phyloP scores from a whole-genome alignment of 495 filamentous ascomycete genomes.

The Filosporella fistucella region DNA sequence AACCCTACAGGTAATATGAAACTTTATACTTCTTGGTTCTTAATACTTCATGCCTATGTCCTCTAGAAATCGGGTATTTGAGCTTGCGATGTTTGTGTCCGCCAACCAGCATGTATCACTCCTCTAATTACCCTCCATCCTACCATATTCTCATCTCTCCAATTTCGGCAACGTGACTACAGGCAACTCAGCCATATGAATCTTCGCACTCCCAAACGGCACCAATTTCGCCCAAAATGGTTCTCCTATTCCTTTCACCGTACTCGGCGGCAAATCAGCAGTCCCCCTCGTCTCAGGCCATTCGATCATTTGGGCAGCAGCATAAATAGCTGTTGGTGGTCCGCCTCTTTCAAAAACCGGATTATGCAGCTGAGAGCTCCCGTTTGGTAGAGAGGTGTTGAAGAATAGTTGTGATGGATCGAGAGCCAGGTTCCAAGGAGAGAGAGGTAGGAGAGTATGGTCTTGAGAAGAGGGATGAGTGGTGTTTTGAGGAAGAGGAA shows the following conservation, averaged over 20 bases:
- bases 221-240: conserved; percentile 40
- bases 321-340: background rate
- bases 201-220: conserved; percentile 53
- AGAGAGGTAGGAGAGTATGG: background rate
- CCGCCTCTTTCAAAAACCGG: background rate
- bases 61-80: too few relatives aligned
- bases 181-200: conserved; percentile 57
- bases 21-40: too few relatives aligned
- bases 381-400: background rate
- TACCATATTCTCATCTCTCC: too few relatives aligned
- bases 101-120: too few relatives aligned
- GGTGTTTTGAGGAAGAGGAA: background rate
- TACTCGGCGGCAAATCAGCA: background rate
- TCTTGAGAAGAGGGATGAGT: background rate
- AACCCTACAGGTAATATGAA: too few relatives aligned
- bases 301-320: background rate
- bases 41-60: too few relatives aligned
- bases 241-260: conserved; percentile 18
- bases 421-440: background rate
- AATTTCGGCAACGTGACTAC: conserved; percentile 11
- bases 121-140: too few relatives aligned
- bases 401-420: background rate
- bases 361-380: background rate
- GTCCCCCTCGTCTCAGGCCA: background rate
- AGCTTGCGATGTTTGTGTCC: too few relatives aligned